These are phyloP conservation scores for Fusarium xyrophilum DNA, from an alignment of 2,329 filamentous ascomycete genomes.

Conservation along the genomic window DNA sequence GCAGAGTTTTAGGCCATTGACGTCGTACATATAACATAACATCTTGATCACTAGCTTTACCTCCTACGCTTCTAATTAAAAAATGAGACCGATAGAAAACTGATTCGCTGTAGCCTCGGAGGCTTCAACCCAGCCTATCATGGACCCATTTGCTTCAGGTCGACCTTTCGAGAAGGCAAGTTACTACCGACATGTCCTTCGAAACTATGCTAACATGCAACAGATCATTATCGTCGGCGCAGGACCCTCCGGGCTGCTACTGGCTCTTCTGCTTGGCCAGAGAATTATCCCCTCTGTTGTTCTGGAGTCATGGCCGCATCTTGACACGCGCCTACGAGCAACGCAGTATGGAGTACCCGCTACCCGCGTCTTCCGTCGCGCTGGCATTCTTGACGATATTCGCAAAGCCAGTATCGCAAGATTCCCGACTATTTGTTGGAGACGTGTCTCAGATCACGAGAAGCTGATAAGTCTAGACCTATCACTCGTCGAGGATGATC, in stretches of 20 bases:
- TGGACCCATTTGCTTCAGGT: background rate
- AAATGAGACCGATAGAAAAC: too few relatives aligned
- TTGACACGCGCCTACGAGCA: background rate
- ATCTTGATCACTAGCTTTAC: background rate
- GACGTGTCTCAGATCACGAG: background rate
- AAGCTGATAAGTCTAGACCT: slow-evolving; percentile 2
- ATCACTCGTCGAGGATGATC: slow-evolving; percentile 1
- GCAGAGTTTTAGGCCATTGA: background rate
- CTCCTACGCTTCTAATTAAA: too few relatives aligned
- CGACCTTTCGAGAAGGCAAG: background rate
- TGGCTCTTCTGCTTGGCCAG: background rate
- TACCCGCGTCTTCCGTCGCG: background rate
- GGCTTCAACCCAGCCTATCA: background rate
- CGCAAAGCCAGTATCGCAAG: background rate
- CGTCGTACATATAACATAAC: background rate
- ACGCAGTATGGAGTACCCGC: slow-evolving; percentile 6
- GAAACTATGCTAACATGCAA: background rate
- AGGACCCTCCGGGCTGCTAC: background rate
- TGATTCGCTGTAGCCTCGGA: too few relatives aligned
- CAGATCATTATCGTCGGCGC: slow-evolving; percentile 8
- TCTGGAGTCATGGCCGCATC: background rate
- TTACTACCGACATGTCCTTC: accelerated
- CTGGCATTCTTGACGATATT: background rate
- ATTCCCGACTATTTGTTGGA: slow-evolving; percentile 1
- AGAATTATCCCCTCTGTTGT: background rate